Conservation (phyloP, 495 filamentous ascomycete species). For the Cudoniella acicularis region DNA sequence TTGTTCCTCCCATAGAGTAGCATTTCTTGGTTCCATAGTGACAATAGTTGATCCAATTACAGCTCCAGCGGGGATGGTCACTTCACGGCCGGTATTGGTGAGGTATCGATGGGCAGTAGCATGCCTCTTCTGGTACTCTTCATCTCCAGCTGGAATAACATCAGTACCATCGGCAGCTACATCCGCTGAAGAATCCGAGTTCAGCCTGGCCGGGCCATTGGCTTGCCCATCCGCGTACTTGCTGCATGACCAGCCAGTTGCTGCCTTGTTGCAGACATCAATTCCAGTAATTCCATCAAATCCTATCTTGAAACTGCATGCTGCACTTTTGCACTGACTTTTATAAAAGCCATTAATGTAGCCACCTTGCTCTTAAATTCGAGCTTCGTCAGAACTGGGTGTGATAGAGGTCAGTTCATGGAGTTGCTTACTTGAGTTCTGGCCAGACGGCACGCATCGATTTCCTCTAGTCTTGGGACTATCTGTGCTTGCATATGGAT, state of each 20-base stretch:
- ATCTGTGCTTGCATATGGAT: background rate
- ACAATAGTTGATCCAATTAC: background rate
- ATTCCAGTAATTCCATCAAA: background rate
- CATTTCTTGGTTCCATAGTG: background rate
- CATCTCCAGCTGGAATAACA: background rate
- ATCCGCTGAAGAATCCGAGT: background rate
- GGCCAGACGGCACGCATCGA: background rate
- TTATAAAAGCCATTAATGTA: background rate
- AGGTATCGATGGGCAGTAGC: background rate
- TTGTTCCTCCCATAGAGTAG: background rate
- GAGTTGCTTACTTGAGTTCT: background rate
- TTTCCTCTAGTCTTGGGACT: background rate
- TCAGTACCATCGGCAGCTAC: background rate
- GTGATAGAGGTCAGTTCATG: too few species aligned
- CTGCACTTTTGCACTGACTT: background rate
- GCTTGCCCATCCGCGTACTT: background rate
- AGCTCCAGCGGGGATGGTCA: background rate
- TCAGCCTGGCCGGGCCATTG: background rate
- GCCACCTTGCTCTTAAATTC: background rate
- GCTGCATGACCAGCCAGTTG: background rate
- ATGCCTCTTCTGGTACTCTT: background rate
- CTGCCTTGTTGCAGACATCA: background rate
- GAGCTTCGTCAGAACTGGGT: too few species aligned
- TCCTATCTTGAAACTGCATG: background rate
- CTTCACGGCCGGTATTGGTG: background rate